Percentiles rank a stretch among this genome's conserved stretches.
phyloP scores from a whole-genome alignment of 2,329 filamentous ascomycete species.

The Teratosphaeriaceae sp. region DNA sequence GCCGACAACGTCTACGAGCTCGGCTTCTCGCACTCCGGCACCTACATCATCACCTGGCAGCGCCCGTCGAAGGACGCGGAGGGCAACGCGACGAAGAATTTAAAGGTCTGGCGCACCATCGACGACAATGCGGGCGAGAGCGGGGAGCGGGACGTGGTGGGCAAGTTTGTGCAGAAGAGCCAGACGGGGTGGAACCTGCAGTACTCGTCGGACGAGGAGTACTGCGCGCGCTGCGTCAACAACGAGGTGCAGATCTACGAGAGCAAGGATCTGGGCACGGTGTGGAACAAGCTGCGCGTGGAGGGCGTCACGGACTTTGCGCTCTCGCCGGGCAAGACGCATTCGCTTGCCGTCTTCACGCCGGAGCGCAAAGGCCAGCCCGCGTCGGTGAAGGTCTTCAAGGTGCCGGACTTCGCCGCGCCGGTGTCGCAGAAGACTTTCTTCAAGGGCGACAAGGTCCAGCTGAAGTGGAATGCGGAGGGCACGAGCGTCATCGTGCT shows the following conservation, averaged over 20 bases:
- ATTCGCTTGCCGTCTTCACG: constrained; percentile 89
- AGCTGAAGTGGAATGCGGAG: constrained; percentile 93
- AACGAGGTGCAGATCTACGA: constrained; percentile 98
- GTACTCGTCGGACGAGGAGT: constrained; percentile 89
- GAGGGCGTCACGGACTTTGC: constrained; percentile 89
- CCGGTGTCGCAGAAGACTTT: constrained; percentile 97
- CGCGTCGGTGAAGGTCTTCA: constrained; percentile 88
- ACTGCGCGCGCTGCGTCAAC: constrained; percentile 86
- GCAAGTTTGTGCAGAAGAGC: constrained; percentile 90
- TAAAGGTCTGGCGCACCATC: constrained; percentile 90
- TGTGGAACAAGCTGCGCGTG: constrained; percentile 92
- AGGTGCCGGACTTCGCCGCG: constrained; percentile 75
- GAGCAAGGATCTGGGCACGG: constrained; percentile 73
- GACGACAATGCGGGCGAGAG: constrained; percentile 57
- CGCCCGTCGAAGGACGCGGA: constrained; percentile 86
- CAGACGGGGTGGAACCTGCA: constrained; percentile 96
- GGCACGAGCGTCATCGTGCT: constrained; percentile 90
- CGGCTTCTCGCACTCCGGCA: constrained; percentile 86
- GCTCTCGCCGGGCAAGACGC: constrained; percentile 79
- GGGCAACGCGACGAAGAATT: constrained; percentile 89
- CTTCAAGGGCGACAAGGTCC: constrained; percentile 98
- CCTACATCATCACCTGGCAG: constrained; percentile 95
- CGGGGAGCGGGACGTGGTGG: constrained; percentile 65
- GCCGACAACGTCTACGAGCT: constrained; percentile 87
- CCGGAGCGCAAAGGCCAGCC: constrained; percentile 93